Evolutionary conservation across 148 eudicot species (phyloP), one percentile per base, ranked within the genome.

Genomic region (Chenopodium suecicum): DNA sequence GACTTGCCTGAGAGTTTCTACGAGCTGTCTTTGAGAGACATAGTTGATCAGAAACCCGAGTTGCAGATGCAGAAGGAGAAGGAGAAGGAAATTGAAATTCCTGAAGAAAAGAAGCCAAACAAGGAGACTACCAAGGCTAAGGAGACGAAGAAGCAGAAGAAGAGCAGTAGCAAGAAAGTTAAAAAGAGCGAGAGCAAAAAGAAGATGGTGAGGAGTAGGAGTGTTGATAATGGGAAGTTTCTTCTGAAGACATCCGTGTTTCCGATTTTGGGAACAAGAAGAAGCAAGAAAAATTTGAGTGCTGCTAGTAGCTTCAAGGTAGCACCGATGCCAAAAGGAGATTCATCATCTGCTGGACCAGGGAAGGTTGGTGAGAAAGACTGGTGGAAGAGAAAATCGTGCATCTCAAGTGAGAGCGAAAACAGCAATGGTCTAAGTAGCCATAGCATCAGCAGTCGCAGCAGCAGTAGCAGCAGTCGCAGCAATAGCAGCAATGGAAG

Each of bases 1-100:
- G 91, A 82, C 88, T 88, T 94, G 84, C 98, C 98, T 5, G 97
- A 94, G 83, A 85, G 94, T 0, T 87, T 83, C 32, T 94, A 92
- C 25, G 98, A 94, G 85, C 88, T 94, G 12, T 91, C 98, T 0
- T 75, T 94, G 74, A 91, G 77, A 44, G 98, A 94, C 76, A 81
- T 94, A 9, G 98, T 94, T 3, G 94, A 94, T n/a, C 76, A 89
- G n/a, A 85, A 76, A 13, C 50, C 78, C 0, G 77, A 77, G 2
- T 23, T 54, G 14, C 84, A 78, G 70, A n/a, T 12, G 11, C 79
- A 82, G 9, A 86, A 82, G 66, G 82, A 84, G 70, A n/a, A 16
- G 12, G 79, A 82, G 7, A 86, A 82, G 66, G 82, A 84, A 16
- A 27, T 77, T 32, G 75, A 75, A 32, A 22, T 80, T 75, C 75